Evolutionary conservation across 306 rosid species (phyloP), one percentile per base, ranked within the genome.

Genomic region (Castanospermum australe): DNA sequence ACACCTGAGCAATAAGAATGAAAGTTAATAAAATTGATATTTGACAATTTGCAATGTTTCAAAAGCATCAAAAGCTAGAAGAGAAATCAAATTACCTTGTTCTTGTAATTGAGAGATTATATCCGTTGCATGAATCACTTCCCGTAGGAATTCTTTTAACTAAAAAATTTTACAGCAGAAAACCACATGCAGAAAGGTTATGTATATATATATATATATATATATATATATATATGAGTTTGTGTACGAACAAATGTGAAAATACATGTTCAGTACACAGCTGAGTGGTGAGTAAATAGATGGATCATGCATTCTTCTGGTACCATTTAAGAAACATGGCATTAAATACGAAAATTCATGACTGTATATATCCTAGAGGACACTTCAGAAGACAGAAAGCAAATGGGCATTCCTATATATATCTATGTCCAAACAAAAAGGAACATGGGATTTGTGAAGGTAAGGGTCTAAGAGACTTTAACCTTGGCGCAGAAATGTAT

Each of bases 81-180:
- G 63, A 3, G 98, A 94, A 66, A 92, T 77, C 50, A 81, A 75
- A 81, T 89, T 90, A 52, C 83, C 92, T 84, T 94, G 97, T 54
- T 91, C 97, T 87, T 94, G 98, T 30, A 94, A 60, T 74, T 94
- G 98, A 61, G 97, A 92, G 67, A 92, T 90, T 86, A 92, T 90
- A 79, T 94, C 97, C 98, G 92, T 94, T 44, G 20, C 61, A 33
- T 28, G 24, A 48, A 21, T 73, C 52, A 66, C 78, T 71, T 50
- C 15, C 24, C 5, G 4, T 45, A 75, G 64, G 36, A 63, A 69
- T 56, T 2, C 20, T 33, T 56, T 51, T 17, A 54, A 33, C 35
- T 18, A 5, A 33, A 18, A 63, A 39, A 35, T 44, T 56, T 59
- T 62, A 36, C 86, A 73, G 75, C 71, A 60, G n/a, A n/a, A 42